Evolutionary conservation across 805 yeast genomes (phyloP), one percentile per base, ranked within the genome.

Genomic region (Yarrowia keelungensis): DNA sequence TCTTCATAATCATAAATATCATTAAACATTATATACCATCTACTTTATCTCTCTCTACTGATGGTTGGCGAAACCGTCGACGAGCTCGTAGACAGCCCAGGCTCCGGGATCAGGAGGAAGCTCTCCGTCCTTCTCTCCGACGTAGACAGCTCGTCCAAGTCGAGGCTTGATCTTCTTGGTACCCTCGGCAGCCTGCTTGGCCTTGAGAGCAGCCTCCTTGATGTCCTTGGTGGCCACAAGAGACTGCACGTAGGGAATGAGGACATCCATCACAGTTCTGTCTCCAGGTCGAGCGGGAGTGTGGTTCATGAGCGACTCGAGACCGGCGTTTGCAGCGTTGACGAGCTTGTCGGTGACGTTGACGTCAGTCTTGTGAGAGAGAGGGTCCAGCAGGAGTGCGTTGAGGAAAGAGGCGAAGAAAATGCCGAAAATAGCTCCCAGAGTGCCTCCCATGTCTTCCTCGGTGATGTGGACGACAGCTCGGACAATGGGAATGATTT

Each of bases 101-200:
- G 67, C 67, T 22, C 67, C 67, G 9, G 67, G 67, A 8, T 62
- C 67, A 8, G 67, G 67, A 42, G 65, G 65, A 9, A 62, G 56
- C 47, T 49, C 67, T 2, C 67, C 67, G 22, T 62, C 67, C 67
- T 62, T 62, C 46, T 83, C 83, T n/a, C 56, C 54, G 9, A 93
- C 97, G 76, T 93, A 94, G 5, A 96, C 89, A n/a, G 98, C 97
- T 75, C 98, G 86, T 39, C 98, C 98, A 73, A 94, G 91, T 73
- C 89, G 88, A 50, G 98, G 97, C 72, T 86, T 88, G 72, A 90
- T 79, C 46, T 86, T 81, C 65, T 87, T 87, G 0, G 98, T 93
- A 4, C 84, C 79, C 56, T 90, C 87, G 32, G 97, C 94, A 62
- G 97, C 97, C 47, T 84, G 79, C 50, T 68, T 81, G 12, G 96